Percentiles rank a stretch among this genome's conserved stretches.
Conservation (phyloP, 1,284 basidiomycete genomes). For the Thelephora terrestris region DNA sequence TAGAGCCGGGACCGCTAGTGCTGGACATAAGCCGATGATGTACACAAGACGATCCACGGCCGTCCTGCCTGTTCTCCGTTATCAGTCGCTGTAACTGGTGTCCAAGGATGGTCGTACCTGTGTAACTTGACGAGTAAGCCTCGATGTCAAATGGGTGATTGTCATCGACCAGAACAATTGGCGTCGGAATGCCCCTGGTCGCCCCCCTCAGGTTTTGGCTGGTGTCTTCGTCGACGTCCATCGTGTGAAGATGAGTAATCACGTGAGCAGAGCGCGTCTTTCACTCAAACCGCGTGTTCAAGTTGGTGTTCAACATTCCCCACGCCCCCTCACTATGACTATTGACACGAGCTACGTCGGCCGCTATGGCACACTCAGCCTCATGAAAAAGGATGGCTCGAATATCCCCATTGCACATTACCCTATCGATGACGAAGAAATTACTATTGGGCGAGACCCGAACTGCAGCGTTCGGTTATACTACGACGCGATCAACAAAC, state of each 20-base stretch:
- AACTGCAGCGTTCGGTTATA: conserved; percentile 57
- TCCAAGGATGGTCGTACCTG: conserved; percentile 29
- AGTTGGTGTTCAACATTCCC: too few relatives aligned
- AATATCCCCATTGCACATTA: conserved; percentile 46
- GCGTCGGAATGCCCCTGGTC: conserved; percentile 5
- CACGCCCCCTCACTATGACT: too few relatives aligned
- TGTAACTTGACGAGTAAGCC: conserved; percentile 52
- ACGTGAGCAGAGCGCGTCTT: too few relatives aligned
- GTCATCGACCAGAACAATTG: conserved; percentile 48
- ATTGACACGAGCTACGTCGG: conserved; percentile 47
- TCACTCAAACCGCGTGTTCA: too few relatives aligned
- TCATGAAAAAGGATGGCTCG: conserved; percentile 41
- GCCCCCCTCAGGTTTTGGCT: neutral
- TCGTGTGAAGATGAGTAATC: neutral
- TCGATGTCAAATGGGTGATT: conserved; percentile 75
- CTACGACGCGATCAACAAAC: conserved; percentile 46
- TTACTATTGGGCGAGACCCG: conserved; percentile 57
- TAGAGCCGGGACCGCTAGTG: conserved; percentile 60
- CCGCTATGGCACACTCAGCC: conserved; percentile 47
- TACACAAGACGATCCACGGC: conserved; percentile 59
- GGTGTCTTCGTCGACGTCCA: conserved; percentile 1
- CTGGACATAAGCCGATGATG: conserved; percentile 52
- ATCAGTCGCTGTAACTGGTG: neutral
- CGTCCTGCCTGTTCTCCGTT: conserved; percentile 41
- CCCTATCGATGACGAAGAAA: conserved; percentile 55